Evolutionary conservation across 139 green algal species (phyloP).

Genomic region (Yamagishiella unicocca): DNA sequence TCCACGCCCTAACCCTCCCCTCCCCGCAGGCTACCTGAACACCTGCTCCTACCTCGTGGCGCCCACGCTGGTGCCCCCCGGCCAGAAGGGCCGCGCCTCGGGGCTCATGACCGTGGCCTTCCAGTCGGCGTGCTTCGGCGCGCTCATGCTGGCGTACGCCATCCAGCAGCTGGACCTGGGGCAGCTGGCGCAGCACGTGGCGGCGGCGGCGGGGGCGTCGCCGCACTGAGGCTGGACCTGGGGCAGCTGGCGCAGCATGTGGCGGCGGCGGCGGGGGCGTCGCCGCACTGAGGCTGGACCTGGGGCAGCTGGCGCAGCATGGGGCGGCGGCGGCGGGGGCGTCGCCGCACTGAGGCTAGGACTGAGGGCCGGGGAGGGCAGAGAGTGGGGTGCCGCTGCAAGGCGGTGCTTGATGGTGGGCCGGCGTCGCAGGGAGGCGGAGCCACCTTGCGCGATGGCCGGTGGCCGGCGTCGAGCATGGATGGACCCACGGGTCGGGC

Average conservation of each 20-base stretch:
- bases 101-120: conserved; percentile 79
- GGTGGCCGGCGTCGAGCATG: no score
- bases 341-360: neutral
- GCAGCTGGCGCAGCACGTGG: conserved; percentile 4
- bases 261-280: neutral
- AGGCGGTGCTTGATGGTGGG: no score
- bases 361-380: neutral
- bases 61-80: conserved; percentile 63
- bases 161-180: conserved; percentile 51
- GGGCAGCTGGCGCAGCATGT: conserved; percentile 8
- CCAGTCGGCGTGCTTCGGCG: conserved; percentile 74
- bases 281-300: neutral
- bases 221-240: neutral
- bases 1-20: neutral
- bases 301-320: conserved; percentile 4
- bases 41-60: conserved; percentile 80
- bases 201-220: neutral
- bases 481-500: no score
- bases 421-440: no score
- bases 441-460: no score
- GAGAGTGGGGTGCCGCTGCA: neutral
- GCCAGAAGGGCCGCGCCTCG: conserved; percentile 65
- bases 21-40: conserved; percentile 71
- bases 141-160: conserved; percentile 62
- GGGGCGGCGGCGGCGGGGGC: neutral